Base-by-base conservation (phyloP, 1,139 yeast genomes). In the Lodderomyces pseudojiufengensis region DNA sequence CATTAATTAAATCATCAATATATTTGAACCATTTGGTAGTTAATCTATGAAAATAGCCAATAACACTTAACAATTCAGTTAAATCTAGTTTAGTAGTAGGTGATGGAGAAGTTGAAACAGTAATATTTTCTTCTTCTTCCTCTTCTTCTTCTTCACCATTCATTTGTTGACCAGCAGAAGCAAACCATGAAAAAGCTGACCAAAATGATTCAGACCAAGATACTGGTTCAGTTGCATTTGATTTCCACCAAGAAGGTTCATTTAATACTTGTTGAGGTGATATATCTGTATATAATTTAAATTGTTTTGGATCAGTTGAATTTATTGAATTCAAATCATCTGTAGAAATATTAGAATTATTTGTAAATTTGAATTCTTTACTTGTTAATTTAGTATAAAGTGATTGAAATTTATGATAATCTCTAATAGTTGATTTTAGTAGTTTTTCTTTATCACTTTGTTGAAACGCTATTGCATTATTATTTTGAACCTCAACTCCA, bases 111-210 rank as follows among this genome's bases (percentile, higher is more conserved):
- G n/a, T n/a, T n/a, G n/a, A n/a, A n/a, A n/a, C n/a, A n/a, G n/a
- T n/a, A n/a, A n/a, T n/a, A n/a, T n/a, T n/a, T n/a, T n/a, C n/a
- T n/a, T n/a, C n/a, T n/a, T n/a, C n/a, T n/a, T n/a, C n/a, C n/a
- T 18, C 20, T 18, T 12, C 21, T 6, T n/a, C 31, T 24, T 22
- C 27, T 13, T 23, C 29, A 5, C 14, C 29, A 13, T 35, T 32
- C 15, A 38, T 25, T 31, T 41, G 40, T 16, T 75, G 81, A 4
- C 95, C 95, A 2, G 95, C 94, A 24, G 86, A 77, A 2, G 92
- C 90, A 82, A 88, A 83, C 87, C 92, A 84, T 27, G 83, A 69
- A 41, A 84, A 71, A 0, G 90, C 87, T 41, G 78, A 75, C 80
- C 87, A 80, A 1, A 82, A 63, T 35, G 74, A 70, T 49, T 82